These are phyloP conservation scores for Dendrostoma leiphaemia DNA, from an alignment of 2,329 filamentous ascomycete genomes.

Conservation along the genomic window DNA sequence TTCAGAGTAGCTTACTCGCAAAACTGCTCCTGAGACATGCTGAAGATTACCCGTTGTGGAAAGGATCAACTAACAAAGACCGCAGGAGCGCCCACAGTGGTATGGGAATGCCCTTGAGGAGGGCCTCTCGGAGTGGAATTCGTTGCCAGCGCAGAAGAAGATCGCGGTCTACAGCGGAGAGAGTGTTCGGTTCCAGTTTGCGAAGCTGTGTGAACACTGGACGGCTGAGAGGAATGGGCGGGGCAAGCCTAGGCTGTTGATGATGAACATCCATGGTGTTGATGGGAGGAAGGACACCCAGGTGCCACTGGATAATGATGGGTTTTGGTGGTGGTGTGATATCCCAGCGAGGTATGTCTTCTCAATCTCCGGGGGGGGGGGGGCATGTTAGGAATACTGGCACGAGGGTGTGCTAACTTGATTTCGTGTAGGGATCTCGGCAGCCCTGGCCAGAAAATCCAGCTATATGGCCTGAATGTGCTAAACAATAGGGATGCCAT, in stretches of 20 bases:
- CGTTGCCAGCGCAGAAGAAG: constrained; percentile 58
- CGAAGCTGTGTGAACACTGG: constrained; percentile 80
- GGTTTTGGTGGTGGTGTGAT: constrained; percentile 79
- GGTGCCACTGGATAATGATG: constrained; percentile 73
- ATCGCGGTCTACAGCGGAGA: constrained; percentile 57
- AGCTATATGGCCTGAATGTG: constrained; percentile 57
- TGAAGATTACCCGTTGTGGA: too few relatives aligned
- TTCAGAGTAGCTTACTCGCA: too few relatives aligned
- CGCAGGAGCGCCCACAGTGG: constrained; percentile 46
- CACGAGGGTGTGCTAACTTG: too few relatives aligned
- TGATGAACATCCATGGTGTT: constrained; percentile 64
- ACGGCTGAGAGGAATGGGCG: constrained; percentile 65
- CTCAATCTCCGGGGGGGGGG: not conserved
- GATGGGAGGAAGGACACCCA: constrained; percentile 68
- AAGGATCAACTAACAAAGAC: too few relatives aligned
- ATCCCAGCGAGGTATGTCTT: constrained; percentile 47
- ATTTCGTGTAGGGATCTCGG: constrained; percentile 54
- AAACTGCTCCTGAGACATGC: too few relatives aligned
- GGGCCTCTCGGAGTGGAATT: constrained; percentile 54
- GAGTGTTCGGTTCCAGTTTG: constrained; percentile 75
- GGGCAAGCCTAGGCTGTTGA: constrained; percentile 67
- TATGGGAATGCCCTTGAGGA: constrained; percentile 46
- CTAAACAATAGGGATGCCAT: constrained; percentile 45
- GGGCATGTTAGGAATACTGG: too few relatives aligned
- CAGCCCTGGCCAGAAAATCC: constrained; percentile 64